Evolutionary conservation across 768 basidiomycete species (phyloP).

Genomic region (Boletus rubropictus): DNA sequence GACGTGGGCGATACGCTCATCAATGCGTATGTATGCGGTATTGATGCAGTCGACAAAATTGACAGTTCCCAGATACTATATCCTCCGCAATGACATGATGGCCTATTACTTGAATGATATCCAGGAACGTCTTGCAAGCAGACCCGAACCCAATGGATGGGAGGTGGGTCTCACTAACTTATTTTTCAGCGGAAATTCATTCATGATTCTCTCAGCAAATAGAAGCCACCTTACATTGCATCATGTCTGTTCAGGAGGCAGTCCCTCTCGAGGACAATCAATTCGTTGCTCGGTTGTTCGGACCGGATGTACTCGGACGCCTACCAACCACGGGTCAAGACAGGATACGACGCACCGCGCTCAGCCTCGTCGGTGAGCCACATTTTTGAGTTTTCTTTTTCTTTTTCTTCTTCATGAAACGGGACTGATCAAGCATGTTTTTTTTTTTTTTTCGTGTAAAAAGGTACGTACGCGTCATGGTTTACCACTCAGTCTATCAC

Average conservation of each 20-base stretch:
- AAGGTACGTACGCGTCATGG: constrained; percentile 77
- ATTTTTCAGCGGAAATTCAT: background rate
- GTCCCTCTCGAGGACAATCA: constrained; percentile 53
- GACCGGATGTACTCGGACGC: constrained; percentile 60
- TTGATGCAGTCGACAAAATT: constrained; percentile 1
- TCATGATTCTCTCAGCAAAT: constrained; percentile 52
- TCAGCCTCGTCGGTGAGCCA: constrained; percentile 68
- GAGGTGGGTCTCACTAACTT: constrained; percentile 45
- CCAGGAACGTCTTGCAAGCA: constrained; percentile 44
- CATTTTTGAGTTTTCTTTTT: constrained; percentile 1
- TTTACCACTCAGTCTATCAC: constrained; percentile 50
- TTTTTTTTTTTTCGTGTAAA: background rate
- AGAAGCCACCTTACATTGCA: constrained; percentile 81
- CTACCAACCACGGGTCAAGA: constrained; percentile 60
- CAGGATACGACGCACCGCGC: constrained; percentile 65
- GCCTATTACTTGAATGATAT: constrained; percentile 62
- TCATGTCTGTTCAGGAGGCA: constrained; percentile 85
- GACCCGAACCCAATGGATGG: constrained; percentile 53
- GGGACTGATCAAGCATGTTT: background rate
- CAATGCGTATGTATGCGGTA: constrained; percentile 59
- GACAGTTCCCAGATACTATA: constrained; percentile 60
- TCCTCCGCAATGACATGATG: constrained; percentile 81
- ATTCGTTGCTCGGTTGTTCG: constrained; percentile 62
- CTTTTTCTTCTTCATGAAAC: no score
- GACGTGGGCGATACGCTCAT: constrained; percentile 86